Percentiles rank a stretch among this genome's conserved stretches.
Evolutionary conservation across 1,284 basidiomycete species (phyloP).

Genomic region (Trichosporon ovoides): DNA sequence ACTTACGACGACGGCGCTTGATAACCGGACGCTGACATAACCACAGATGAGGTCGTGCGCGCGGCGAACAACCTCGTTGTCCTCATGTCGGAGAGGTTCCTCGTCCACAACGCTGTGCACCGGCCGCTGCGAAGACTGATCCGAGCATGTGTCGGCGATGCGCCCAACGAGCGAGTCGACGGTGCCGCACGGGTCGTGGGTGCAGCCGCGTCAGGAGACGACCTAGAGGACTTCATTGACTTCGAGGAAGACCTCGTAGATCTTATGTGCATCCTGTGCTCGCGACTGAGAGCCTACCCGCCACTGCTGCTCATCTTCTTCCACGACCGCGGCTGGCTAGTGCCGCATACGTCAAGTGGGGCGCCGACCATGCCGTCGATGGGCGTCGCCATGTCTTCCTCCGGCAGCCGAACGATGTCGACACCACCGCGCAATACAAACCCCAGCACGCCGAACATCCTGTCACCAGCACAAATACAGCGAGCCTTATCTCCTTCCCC

Average conservation of each 20-base stretch:
- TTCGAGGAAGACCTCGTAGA: slow-evolving; percentile 65
- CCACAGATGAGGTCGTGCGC: slow-evolving; percentile 65
- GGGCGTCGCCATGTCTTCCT: background rate
- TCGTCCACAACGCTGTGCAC: slow-evolving; percentile 84
- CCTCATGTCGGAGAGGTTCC: slow-evolving; percentile 80
- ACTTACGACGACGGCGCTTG: background rate
- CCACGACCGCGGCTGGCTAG: slow-evolving; percentile 63
- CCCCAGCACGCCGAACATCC: background rate
- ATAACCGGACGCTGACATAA: background rate
- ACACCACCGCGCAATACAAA: background rate
- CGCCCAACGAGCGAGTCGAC: slow-evolving; percentile 67
- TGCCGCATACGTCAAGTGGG: slow-evolving; percentile 20
- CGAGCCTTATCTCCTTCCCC: slow-evolving; percentile 44
- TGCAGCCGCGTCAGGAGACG: slow-evolving; percentile 60
- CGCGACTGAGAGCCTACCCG: slow-evolving; percentile 78
- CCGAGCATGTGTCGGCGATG: slow-evolving; percentile 81
- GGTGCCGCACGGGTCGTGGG: slow-evolving; percentile 67
- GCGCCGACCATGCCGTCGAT: slow-evolving; percentile 44
- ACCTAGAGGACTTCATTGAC: slow-evolving; percentile 23
- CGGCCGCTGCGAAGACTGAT: slow-evolving; percentile 81
- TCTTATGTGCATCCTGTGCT: slow-evolving; percentile 82
- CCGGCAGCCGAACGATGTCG: background rate
- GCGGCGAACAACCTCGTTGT: slow-evolving; percentile 83
- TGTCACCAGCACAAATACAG: background rate
- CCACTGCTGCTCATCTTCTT: slow-evolving; percentile 93